Evolutionary conservation across 2,329 filamentous ascomycete genomes (phyloP), one percentile per base, ranked within the genome.

Genomic region (Boeremia lycopersici): DNA sequence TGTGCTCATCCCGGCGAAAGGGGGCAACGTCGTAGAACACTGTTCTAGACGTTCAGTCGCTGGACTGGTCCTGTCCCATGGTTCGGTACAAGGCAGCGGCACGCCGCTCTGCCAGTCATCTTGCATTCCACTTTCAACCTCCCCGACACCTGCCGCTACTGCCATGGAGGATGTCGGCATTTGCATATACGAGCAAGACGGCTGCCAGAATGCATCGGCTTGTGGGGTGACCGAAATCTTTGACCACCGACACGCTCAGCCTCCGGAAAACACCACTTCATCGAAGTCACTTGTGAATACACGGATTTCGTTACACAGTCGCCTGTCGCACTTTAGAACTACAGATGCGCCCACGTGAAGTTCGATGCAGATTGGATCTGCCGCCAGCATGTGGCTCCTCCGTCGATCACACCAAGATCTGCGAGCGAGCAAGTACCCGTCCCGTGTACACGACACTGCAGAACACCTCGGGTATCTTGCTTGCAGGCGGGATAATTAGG

Each of bases 401-500:
- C 36, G 44, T 51, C 48, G 43, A 44, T 51, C 38, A 34, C 15
- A 19, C 31, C 39, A 11, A 44, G 29, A 44, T 43, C 35, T 47
- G 17, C 25, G 46, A 51, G 38, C 48, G 48, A 48, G 25, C 36
- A n/a, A 38, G 34, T 19, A 17, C 12, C 29, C 15, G 33, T 30
- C 15, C 12, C 25, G 30, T 9, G 17, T 25, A 48, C 42, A 46
- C 39, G 35, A 36, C 34, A 33, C 42, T 10, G 29, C 30, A 39
- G 34, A 41, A 11, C 34, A 15, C 23, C 42, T 52, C 38, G 36
- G 34, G 28, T 50, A 48, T 49, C 29, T 56, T 2, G 81, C 78
- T 44, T 96, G 91, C 72, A 90, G 86, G 15, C 90, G 96, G 70
- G 84, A 96, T 65, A 82, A 82, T 0, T 90, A 96, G 68, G 90